These are phyloP conservation scores for Phytopythium sindhum DNA, from an alignment of 352 stramenopile species.

Conservation along the genomic window DNA sequence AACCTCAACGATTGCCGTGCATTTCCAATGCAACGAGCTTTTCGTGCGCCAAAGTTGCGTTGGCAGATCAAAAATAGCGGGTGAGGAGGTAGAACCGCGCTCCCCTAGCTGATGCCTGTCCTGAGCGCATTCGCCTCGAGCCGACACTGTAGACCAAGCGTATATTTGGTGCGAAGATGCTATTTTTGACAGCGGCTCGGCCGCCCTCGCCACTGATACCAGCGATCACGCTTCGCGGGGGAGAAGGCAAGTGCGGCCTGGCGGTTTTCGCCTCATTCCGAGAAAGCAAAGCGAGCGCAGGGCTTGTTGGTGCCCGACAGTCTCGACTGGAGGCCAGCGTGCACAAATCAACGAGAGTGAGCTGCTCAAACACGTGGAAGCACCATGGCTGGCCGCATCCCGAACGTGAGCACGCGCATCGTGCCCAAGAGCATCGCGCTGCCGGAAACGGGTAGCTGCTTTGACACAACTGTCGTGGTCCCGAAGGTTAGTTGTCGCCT, in stretches of 20 bases:
- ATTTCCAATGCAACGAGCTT: neutral
- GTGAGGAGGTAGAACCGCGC: neutral
- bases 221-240: neutral
- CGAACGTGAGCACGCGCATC: constrained; percentile 81
- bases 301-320: constrained; percentile 1
- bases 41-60: neutral
- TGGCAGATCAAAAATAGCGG: neutral
- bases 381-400: constrained; percentile 61
- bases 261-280: constrained; percentile 24
- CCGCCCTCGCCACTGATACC: constrained; percentile 1
- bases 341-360: neutral
- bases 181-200: neutral
- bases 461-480: constrained; percentile 86
- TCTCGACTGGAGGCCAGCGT: neutral
- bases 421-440: constrained; percentile 73
- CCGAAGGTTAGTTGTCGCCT: constrained; percentile 35
- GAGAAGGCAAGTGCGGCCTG: neutral
- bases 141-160: neutral
- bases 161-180: neutral
- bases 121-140: neutral
- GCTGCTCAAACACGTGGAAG: neutral
- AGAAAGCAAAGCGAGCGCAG: constrained; percentile 34
- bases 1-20: neutral
- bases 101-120: neutral
- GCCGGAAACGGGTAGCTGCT: constrained; percentile 92